Percentiles rank a stretch among this genome's conserved stretches.
Conservation (phyloP, 805 yeast species). For the Zygoascus ofunaensis region DNA sequence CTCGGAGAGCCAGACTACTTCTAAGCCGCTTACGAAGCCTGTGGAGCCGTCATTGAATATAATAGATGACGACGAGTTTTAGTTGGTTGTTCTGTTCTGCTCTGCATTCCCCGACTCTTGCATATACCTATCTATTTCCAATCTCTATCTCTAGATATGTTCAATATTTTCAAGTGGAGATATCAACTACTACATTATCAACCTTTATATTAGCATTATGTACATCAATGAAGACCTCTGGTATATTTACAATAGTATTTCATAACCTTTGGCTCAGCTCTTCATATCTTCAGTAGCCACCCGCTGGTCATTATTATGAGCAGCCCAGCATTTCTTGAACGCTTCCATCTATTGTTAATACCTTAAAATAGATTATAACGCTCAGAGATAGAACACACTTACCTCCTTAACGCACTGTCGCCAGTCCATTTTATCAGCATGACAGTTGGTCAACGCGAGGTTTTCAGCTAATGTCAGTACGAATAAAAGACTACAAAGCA, state of each 20-base stretch:
- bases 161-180: no score
- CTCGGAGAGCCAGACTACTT: no score
- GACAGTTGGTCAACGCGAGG: conserved; percentile 60
- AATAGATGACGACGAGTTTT: neutral
- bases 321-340: conserved; percentile 56
- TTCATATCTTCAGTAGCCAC: neutral
- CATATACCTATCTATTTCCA: no score
- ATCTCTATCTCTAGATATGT: no score
- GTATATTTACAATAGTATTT: no score
- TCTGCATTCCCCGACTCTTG: no score
- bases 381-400: conserved; percentile 18
- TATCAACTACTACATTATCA: no score
- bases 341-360: conserved; percentile 37
- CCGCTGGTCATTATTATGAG: conserved; percentile 38
- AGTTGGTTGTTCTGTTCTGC: neutral
- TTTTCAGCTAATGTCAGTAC: conserved; percentile 44
- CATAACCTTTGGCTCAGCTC: no score
- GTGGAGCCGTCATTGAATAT: no score
- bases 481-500: neutral
- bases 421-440: conserved; percentile 80
- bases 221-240: no score
- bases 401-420: conserved; percentile 59
- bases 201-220: no score
- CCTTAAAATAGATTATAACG: neutral
- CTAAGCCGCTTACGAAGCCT: no score